Evolutionary conservation across 257 asterid species (phyloP).

Genomic region (Petunia axillaris): DNA sequence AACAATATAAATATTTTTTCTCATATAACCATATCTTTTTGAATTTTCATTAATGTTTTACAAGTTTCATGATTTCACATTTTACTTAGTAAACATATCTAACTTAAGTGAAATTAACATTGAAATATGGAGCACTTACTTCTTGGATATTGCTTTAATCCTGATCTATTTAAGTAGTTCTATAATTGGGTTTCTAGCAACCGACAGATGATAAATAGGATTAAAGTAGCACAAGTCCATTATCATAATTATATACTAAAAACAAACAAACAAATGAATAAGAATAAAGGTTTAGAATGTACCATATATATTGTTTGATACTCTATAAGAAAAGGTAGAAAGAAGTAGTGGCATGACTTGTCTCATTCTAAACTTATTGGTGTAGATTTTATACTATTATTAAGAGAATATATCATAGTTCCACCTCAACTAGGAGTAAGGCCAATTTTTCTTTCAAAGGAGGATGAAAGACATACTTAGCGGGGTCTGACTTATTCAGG

Average conservation of each 20-base stretch:
- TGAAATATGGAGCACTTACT: not conserved
- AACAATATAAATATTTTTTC: not conserved
- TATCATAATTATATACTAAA: not conserved
- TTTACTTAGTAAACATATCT: not conserved
- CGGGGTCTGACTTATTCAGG: no score
- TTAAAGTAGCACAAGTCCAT: not conserved
- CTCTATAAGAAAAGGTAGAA: not conserved
- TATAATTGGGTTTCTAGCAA: not conserved
- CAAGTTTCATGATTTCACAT: not conserved
- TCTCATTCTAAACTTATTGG: not conserved
- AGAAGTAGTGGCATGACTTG: not conserved
- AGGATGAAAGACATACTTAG: no score
- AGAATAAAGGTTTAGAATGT: conserved; percentile 1
- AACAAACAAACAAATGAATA: not conserved
- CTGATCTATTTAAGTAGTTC: not conserved
- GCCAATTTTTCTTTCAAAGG: not conserved
- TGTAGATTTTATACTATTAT: not conserved
- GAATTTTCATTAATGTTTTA: not conserved
- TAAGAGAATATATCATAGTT: not conserved
- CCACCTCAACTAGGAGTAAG: not conserved
- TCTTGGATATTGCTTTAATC: not conserved
- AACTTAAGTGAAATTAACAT: conserved; percentile 11
- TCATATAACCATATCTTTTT: no score
- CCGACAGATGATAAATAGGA: not conserved
- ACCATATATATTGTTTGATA: not conserved